A percentile compares a stretch with the other conserved stretches of the same genome.
Conservation (phyloP, 805 yeast genomes). For the Sugiyamaella mastotermitis region DNA sequence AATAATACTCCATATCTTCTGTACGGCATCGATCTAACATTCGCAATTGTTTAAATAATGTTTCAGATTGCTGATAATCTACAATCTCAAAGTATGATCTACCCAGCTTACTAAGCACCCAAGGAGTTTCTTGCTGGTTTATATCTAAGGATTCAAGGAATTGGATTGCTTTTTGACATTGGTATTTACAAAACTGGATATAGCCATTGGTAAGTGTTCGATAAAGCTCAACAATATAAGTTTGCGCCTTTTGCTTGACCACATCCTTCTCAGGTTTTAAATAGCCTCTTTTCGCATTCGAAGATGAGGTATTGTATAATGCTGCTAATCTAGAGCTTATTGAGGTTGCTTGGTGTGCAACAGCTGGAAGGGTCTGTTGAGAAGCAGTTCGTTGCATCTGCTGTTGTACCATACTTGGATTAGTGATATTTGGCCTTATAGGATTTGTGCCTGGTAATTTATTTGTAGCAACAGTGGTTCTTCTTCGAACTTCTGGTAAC, state of each 20-base stretch:
- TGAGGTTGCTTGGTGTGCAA: not conserved
- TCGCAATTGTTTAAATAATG: conserved; percentile 57
- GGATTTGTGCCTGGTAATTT: not conserved
- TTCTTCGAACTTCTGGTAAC: not conserved
- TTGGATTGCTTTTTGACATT: conserved; percentile 75
- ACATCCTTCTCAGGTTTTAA: conserved; percentile 1
- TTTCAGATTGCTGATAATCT: conserved; percentile 71
- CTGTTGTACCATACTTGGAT: not conserved
- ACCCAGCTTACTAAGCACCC: conserved; percentile 79
- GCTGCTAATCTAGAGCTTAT: conserved; percentile 1
- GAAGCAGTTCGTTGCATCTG: not conserved
- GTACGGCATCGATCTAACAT: conserved; percentile 68
- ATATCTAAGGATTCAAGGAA: conserved; percentile 59
- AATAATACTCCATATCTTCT: conserved; percentile 85
- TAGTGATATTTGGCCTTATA: not conserved
- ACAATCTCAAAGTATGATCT: conserved; percentile 81
- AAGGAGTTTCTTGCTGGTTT: conserved; percentile 63
- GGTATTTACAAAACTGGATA: conserved; percentile 57
- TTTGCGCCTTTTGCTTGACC: conserved; percentile 25
- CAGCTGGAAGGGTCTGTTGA: not conserved
- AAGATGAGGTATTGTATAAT: not conserved
- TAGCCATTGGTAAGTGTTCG: conserved; percentile 53
- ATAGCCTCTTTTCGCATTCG: conserved; percentile 1
- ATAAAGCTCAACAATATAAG: conserved; percentile 43
- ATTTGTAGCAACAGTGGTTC: not conserved